Evolutionary conservation across 441 rosid species (phyloP).

Genomic region (Brassica balearica): DNA sequence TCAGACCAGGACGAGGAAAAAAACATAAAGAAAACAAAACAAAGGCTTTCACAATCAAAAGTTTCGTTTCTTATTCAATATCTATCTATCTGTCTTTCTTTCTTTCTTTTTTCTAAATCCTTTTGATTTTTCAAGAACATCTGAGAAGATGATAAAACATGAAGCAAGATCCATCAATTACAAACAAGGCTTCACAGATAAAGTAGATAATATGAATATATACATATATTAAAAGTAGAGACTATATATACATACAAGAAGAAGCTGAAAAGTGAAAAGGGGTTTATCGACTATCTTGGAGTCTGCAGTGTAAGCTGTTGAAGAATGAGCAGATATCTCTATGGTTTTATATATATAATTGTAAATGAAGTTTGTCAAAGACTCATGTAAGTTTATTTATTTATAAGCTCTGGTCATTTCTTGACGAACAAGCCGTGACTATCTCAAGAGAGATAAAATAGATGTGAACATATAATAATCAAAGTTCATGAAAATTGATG

Average conservation of each 20-base stretch:
- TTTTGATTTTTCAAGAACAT: conserved; percentile 14
- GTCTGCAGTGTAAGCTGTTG: conserved; percentile 21
- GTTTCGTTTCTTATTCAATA: not conserved
- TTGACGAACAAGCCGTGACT: conserved; percentile 40
- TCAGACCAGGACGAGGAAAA: conserved; percentile 12
- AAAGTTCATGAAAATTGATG: not conserved
- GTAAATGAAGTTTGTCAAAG: conserved; percentile 32
- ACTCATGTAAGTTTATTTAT: not conserved
- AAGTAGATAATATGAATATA: not conserved
- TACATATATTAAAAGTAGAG: not conserved
- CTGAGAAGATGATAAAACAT: conserved; percentile 16
- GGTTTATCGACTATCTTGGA: conserved; percentile 25
- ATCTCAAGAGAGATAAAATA: conserved; percentile 12
- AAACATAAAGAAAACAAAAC: conserved; percentile 10
- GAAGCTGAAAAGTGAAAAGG: conserved; percentile 35
- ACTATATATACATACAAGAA: conserved; percentile 10
- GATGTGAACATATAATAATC: not conserved
- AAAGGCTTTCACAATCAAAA: not conserved
- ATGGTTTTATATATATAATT: conserved; percentile 2
- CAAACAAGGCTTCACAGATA: conserved; percentile 1
- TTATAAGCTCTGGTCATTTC: conserved; percentile 35
- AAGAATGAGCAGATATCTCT: conserved; percentile 19
- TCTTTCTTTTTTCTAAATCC: not conserved
- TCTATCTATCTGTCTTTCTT: not conserved
- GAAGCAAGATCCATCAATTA: conserved; percentile 22